phyloP scores from a whole-genome alignment of 202 grass and related monocot genomes.

The Hordeum pubiflorum region DNA sequence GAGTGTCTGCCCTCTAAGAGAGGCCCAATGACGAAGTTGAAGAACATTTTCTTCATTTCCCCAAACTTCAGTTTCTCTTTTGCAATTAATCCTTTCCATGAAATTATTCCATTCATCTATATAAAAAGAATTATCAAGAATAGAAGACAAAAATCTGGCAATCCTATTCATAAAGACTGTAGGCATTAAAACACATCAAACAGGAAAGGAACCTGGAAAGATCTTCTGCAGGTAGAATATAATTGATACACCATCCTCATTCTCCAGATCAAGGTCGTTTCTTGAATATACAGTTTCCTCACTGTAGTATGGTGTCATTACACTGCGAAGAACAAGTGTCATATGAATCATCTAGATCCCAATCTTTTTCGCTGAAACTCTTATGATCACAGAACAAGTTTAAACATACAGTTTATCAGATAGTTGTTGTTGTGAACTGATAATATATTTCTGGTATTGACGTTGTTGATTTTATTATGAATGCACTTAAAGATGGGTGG shows the following conservation, averaged over 20 bases:
- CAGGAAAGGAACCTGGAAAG: slow-evolving; percentile 66
- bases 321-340: slow-evolving; percentile 45
- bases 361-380: slow-evolving; percentile 25
- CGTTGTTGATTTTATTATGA: neutral
- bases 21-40: slow-evolving; percentile 90
- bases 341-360: slow-evolving; percentile 8
- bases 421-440: slow-evolving; percentile 14
- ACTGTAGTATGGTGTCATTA: slow-evolving; percentile 97
- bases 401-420: slow-evolving; percentile 13
- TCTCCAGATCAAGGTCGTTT: slow-evolving; percentile 96
- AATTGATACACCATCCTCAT: slow-evolving; percentile 97
- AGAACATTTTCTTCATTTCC: slow-evolving; percentile 87
- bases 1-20: slow-evolving; percentile 86
- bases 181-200: slow-evolving; percentile 11
- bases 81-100: slow-evolving; percentile 91
- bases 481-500: neutral
- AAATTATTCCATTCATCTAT: slow-evolving; percentile 99
- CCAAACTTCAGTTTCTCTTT: slow-evolving; percentile 86
- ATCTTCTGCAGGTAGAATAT: slow-evolving; percentile 99
- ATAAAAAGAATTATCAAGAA: slow-evolving; percentile 10
- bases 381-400: slow-evolving; percentile 15
- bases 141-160: neutral
- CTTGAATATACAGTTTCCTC: slow-evolving; percentile 94
- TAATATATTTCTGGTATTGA: neutral
- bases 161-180: neutral